Conservation (phyloP, 495 filamentous ascomycete genomes). For the Polyplosphaeria fusca region DNA sequence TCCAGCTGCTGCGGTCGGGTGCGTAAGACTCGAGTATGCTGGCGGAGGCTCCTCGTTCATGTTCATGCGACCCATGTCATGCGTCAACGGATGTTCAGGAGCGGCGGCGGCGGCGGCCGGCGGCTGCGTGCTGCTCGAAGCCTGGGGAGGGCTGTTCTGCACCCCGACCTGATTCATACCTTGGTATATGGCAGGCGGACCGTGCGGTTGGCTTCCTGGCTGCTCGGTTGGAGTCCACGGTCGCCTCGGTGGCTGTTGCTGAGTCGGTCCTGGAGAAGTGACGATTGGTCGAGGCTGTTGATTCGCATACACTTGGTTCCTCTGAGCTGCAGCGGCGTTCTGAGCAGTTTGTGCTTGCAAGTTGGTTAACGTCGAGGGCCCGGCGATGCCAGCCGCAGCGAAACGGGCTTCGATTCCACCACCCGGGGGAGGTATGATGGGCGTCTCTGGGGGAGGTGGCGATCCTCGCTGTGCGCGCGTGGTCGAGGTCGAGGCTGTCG, state of each 20-base stretch:
- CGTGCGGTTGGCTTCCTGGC: constrained; percentile 83
- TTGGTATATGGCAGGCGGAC: constrained; percentile 90
- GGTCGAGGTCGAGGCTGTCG: constrained; percentile 87
- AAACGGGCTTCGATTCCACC: constrained; percentile 86
- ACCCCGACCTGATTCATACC: constrained; percentile 58
- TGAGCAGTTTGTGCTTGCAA: constrained; percentile 76
- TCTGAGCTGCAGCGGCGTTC: constrained; percentile 75
- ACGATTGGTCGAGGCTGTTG: constrained; percentile 36
- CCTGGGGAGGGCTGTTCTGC: constrained; percentile 40
- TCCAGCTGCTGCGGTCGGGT: constrained; percentile 35
- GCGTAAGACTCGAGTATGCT: constrained; percentile 79
- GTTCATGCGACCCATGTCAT: constrained; percentile 85
- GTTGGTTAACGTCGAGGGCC: constrained; percentile 72
- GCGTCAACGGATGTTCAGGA: constrained; percentile 65
- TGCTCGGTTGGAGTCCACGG: constrained; percentile 96
- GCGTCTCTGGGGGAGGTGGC: constrained; percentile 92
- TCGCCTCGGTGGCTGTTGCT: constrained; percentile 55
- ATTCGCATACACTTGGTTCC: constrained; percentile 68
- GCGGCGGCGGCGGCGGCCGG: constrained; percentile 28
- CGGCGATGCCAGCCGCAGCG: constrained; percentile 83
- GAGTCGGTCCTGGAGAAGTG: constrained; percentile 37
- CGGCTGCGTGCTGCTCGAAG: constrained; percentile 8
- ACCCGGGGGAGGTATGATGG: constrained; percentile 69
- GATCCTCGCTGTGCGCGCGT: constrained; percentile 89
- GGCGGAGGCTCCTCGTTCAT: constrained; percentile 82